Evolutionary conservation across 768 basidiomycete species (phyloP).

Genomic region (Asterophora lycoperdoides): DNA sequence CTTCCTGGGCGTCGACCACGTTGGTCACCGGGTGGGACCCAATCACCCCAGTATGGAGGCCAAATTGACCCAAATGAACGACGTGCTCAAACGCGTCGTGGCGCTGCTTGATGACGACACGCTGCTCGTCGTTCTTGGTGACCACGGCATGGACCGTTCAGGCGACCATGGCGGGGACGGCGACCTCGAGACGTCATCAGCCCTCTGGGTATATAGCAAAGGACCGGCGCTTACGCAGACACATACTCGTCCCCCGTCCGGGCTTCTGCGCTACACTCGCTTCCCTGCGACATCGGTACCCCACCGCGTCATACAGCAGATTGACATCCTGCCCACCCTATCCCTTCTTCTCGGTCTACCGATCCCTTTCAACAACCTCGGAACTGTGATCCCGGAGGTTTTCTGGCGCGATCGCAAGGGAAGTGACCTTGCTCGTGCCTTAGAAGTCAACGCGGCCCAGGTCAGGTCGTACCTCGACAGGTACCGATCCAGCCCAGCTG

Average conservation of each 20-base stretch:
- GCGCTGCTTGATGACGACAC: conserved; percentile 79
- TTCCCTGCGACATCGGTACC: conserved; percentile 56
- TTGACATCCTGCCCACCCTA: conserved; percentile 87
- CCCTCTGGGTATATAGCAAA: conserved; percentile 92
- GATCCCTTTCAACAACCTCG: conserved; percentile 95
- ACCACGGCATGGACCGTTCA: conserved; percentile 94
- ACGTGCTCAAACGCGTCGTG: conserved; percentile 70
- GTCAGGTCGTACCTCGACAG: conserved; percentile 70
- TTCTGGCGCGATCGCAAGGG: conserved; percentile 56
- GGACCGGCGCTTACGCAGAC: conserved; percentile 42
- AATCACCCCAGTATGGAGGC: conserved; percentile 80
- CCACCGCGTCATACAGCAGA: conserved; percentile 79
- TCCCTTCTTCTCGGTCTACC: conserved; percentile 89
- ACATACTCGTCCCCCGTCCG: conserved; percentile 36
- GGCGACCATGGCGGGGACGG: conserved; percentile 97
- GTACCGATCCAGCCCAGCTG: conserved; percentile 68
- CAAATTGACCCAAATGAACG: conserved; percentile 88
- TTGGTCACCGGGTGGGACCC: conserved; percentile 91
- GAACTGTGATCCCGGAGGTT: conserved; percentile 85
- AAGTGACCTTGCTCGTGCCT: conserved; percentile 48
- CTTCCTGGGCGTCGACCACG: conserved; percentile 94
- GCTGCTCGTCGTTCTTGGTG: conserved; percentile 85
- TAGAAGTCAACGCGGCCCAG: conserved; percentile 70
- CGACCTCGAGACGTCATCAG: conserved; percentile 77
- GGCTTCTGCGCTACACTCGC: conserved; percentile 46